Conservation (phyloP, 1,284 basidiomycete genomes). For the Limonomyces culmigenus region DNA sequence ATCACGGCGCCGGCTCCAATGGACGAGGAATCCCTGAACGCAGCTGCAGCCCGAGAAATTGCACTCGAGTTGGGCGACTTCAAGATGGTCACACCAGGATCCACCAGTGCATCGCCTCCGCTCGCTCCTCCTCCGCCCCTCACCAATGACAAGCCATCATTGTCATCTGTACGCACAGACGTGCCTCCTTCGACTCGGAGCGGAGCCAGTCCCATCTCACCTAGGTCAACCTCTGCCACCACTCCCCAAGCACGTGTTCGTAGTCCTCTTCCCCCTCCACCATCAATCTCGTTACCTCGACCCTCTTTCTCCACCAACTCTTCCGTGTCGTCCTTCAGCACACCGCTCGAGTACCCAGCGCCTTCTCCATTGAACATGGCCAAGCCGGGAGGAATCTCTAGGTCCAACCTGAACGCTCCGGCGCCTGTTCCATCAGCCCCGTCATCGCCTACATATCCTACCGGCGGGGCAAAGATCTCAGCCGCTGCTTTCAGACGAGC, state of each 20-base stretch:
- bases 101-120: conserved; percentile 7
- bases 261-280: neutral
- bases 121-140: conserved; percentile 7
- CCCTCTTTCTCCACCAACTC: neutral
- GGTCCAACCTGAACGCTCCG: neutral
- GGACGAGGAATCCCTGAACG: conserved; percentile 29
- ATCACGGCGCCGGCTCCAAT: too few species aligned
- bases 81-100: conserved; percentile 23
- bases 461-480: neutral
- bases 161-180: neutral
- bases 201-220: neutral
- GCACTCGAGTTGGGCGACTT: conserved; percentile 43
- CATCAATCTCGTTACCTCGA: neutral
- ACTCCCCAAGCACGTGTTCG: neutral
- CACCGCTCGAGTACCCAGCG: neutral
- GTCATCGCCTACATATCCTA: neutral
- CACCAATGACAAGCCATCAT: conserved; percentile 1
- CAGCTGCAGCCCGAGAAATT: conserved; percentile 51
- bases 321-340: neutral
- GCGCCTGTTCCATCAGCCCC: neutral
- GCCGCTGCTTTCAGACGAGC: neutral
- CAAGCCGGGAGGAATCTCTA: neutral
- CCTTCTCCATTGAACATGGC: neutral
- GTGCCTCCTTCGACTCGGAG: neutral
- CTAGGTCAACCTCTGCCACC: neutral